These are phyloP conservation scores for Emergomyces orientalis DNA, from an alignment of 2,329 filamentous ascomycete genomes.

Conservation along the genomic window DNA sequence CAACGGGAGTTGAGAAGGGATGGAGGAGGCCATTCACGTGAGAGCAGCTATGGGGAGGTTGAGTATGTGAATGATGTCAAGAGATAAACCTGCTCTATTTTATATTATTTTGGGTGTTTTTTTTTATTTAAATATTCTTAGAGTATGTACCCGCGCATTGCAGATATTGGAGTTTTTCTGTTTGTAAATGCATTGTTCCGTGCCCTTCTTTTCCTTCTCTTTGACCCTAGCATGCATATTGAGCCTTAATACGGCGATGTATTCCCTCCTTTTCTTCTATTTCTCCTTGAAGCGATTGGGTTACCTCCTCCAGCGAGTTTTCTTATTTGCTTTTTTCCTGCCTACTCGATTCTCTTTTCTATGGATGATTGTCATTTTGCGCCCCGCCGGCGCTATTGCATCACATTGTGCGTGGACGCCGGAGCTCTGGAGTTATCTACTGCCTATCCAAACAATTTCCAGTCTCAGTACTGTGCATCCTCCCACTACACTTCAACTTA, in stretches of 20 bases:
- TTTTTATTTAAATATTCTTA: background rate
- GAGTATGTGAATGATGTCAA: constrained; percentile 31
- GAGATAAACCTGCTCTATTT: constrained; percentile 8
- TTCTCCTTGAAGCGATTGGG: background rate
- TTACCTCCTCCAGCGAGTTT: background rate
- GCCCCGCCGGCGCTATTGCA: background rate
- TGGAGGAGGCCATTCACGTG: constrained; percentile 18
- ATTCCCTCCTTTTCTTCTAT: background rate
- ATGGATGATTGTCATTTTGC: background rate
- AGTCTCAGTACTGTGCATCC: too few species aligned
- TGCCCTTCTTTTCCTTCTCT: background rate
- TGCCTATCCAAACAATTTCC: background rate
- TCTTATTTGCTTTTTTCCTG: background rate
- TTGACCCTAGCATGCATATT: background rate
- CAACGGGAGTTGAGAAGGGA: constrained; percentile 26
- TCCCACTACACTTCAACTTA: background rate
- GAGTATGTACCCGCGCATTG: background rate
- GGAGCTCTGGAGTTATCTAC: background rate
- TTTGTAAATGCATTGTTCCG: background rate
- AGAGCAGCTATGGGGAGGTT: constrained; percentile 28
- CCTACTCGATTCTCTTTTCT: background rate
- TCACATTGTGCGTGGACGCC: background rate
- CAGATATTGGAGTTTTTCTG: background rate
- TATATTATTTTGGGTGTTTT: background rate
- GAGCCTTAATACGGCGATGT: background rate